Percentiles rank a stretch among this genome's conserved stretches.
Conservation (phyloP, 768 basidiomycete species). For the Naganishia randhawae region DNA sequence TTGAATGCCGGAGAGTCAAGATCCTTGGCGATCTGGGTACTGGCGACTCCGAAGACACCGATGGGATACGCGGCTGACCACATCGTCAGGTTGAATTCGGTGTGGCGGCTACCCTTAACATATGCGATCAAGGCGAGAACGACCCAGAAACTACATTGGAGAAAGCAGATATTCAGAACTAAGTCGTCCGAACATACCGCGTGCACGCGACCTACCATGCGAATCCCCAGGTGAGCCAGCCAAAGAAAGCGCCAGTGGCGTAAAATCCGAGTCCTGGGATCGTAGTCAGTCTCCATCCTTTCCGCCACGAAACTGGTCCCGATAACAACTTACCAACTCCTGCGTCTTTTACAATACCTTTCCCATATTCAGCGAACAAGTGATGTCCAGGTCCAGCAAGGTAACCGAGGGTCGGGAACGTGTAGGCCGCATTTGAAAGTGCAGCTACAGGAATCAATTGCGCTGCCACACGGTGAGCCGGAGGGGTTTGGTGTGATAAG, state of each 20-base stretch:
- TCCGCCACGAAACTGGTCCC: neutral
- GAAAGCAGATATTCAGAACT: neutral
- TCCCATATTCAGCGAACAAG: constrained; percentile 27
- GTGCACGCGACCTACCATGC: constrained; percentile 24
- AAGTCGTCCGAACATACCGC: neutral
- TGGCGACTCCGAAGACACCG: constrained; percentile 29
- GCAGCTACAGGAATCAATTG: constrained; percentile 33
- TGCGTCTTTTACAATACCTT: constrained; percentile 15
- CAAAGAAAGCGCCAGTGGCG: constrained; percentile 27
- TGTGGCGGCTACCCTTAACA: constrained; percentile 25
- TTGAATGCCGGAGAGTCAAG: constrained; percentile 32
- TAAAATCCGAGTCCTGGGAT: constrained; percentile 29
- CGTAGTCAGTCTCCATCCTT: neutral
- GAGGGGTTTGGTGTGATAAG: constrained; percentile 29
- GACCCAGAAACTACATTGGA: constrained; percentile 31
- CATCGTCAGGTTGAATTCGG: constrained; percentile 32
- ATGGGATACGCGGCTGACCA: constrained; percentile 34
- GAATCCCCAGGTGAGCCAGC: constrained; percentile 29
- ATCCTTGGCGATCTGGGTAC: constrained; percentile 30
- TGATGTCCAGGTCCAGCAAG: constrained; percentile 31
- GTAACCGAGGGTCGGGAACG: constrained; percentile 26
- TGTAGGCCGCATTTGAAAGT: constrained; percentile 31
- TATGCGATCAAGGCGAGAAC: constrained; percentile 30
- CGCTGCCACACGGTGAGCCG: constrained; percentile 28
- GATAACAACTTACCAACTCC: constrained; percentile 20